Base-by-base conservation (phyloP, 805 yeast genomes). In the Candida piceae region DNA sequence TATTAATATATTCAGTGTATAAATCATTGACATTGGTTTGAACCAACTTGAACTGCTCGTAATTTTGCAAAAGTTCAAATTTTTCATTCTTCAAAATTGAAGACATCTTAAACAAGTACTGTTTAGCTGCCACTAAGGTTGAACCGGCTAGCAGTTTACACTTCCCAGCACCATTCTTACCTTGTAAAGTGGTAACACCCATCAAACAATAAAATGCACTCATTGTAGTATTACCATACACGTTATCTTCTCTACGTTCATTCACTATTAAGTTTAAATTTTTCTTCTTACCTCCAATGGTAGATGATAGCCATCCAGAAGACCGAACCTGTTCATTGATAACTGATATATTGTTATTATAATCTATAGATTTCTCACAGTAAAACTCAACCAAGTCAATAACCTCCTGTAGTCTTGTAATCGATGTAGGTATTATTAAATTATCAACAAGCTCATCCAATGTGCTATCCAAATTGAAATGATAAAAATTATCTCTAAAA, bases 401-500 rank as follows among this genome's bases (percentile, higher is more conserved):
- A 12, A 36, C 36, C 22, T 39, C 22, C 17, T 43, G 28, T 16
- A 48, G 36, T 28, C 37, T 36, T 10, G 17, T 29, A 9, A 36
- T 24, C 1, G 42, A 38, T 3, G 36, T 38, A 17, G 43, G 40
- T 12, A 22, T 16, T 11, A 48, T 35, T 16, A 45, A 25, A 11
- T 28, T 16, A 15, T 45, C 38, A 4, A 48, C 27, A 11, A 48
- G 15, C n/a, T 45, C 46, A 26, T 31, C 29, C 11, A 48, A 25
- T 6, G 44, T 31, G 4, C 20, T 20, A 10, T 36, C 43, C 16
- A 43, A 43, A 12, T 39, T 27, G 10, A 31, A 15, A 4, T 32
- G 38, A 23, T 27, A 39, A 29, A 40, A 48, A 28, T 45, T 45
- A 35, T 45, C 51, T 12, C 39, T 39, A 23, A 47, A 45, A 8